Evolutionary conservation across 1,284 basidiomycete genomes (phyloP), one percentile per base, ranked within the genome.

Genomic region (Flammula alnicola): DNA sequence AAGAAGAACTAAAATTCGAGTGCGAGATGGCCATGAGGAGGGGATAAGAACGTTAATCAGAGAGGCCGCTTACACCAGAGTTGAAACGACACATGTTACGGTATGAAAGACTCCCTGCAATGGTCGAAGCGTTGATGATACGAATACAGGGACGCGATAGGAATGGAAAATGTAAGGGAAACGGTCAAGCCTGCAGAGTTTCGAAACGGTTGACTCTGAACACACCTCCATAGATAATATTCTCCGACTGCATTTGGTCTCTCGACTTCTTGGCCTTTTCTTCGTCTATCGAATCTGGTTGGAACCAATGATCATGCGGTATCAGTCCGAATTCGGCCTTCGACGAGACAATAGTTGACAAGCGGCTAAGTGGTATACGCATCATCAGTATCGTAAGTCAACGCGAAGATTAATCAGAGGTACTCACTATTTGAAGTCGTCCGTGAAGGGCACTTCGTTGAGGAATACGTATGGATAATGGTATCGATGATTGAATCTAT

Each of bases 81-180:
- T 92, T 88, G 71, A 89, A 94, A 39, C 91, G 80, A 63, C 89
- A 93, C 88, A 91, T 83, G 48, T 85, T 84, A 11, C 83, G 75
- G 59, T 55, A 55, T 7, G 49, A 83, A 52, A 51, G 27, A 35
- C 44, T 49, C 16, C 42, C 37, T n/a, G n/a, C n/a, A n/a, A n/a
- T n/a, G n/a, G n/a, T n/a, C n/a, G n/a, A n/a, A n/a, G n/a, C n/a
- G n/a, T n/a, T n/a, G n/a, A n/a, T n/a, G n/a, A n/a, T n/a, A n/a
- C n/a, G n/a, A n/a, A n/a, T 55, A 84, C 12, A 73, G 37, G 77
- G 54, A 36, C 30, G 17, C 30, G 31, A 26, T 16, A 23, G 27
- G 41, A 31, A 36, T 12, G 29, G 10, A 12, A 32, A 27, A 27
- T 5, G 45, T 16, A 3, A 20, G 14, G n/a, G n/a, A n/a, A n/a